These are phyloP conservation scores for Agrostemma githago DNA, from an alignment of 148 eudicot genomes.

Conservation along the genomic window DNA sequence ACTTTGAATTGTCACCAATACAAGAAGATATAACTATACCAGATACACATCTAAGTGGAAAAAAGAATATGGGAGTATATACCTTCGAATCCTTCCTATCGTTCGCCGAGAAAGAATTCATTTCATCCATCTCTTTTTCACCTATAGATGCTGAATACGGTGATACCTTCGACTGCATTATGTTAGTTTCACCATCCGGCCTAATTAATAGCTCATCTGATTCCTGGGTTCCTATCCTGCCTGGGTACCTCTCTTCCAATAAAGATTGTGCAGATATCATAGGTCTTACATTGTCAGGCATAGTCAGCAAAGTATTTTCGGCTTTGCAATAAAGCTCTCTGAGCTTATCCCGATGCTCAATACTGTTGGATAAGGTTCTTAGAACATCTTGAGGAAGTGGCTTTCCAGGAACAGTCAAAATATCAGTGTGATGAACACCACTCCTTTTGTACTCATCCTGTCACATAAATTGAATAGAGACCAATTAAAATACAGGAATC, in stretches of 20 bases:
- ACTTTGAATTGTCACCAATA: background rate
- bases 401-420: slow-evolving; percentile 52
- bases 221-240: slow-evolving; percentile 22
- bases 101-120: slow-evolving; percentile 15
- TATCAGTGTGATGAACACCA: slow-evolving; percentile 49
- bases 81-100: slow-evolving; percentile 47
- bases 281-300: slow-evolving; percentile 21
- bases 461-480: slow-evolving; percentile 15
- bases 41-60: background rate
- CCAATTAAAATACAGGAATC: background rate
- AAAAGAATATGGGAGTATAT: background rate
- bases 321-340: slow-evolving; percentile 38
- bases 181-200: slow-evolving; percentile 22
- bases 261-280: slow-evolving; percentile 22
- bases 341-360: slow-evolving; percentile 48
- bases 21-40: background rate
- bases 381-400: slow-evolving; percentile 66
- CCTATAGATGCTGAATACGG: slow-evolving; percentile 17
- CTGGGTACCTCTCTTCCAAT: slow-evolving; percentile 28
- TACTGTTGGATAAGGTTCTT: slow-evolving; percentile 44
- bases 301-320: slow-evolving; percentile 26
- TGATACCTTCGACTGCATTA: slow-evolving; percentile 15
- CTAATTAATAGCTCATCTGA: slow-evolving; percentile 22
- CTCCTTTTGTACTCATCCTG: slow-evolving; percentile 81
- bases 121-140: slow-evolving; percentile 19